A percentile compares a stretch with the other conserved stretches of the same genome.
Evolutionary conservation across 352 stramenopile genomes (phyloP).

Genomic region (Phytopythium boreale): DNA sequence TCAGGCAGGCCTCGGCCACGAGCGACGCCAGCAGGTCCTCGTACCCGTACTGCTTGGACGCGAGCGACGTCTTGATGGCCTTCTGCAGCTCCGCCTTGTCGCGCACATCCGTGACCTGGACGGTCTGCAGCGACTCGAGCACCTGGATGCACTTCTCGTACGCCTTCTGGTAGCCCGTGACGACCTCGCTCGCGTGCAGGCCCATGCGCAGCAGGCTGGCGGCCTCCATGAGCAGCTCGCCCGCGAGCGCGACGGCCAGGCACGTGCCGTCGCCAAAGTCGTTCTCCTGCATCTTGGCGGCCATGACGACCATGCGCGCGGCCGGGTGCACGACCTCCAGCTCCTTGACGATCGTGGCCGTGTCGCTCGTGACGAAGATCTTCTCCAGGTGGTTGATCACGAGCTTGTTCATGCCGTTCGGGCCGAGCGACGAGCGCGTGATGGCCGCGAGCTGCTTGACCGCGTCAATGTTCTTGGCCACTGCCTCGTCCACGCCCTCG

Average conservation of each 20-base stretch:
- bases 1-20: constrained; percentile 94
- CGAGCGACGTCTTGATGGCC: constrained; percentile 93
- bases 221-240: constrained; percentile 96
- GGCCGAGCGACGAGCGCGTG: constrained; percentile 96
- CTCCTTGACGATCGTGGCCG: constrained; percentile 99
- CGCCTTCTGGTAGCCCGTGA: constrained; percentile 96
- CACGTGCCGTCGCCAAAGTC: constrained; percentile 97
- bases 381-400: constrained; percentile 99
- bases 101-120: constrained; percentile 78
- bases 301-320: constrained; percentile 98
- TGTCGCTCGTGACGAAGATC: constrained; percentile 99
- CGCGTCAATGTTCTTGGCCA: constrained; percentile 98
- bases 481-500: constrained; percentile 94
- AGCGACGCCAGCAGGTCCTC: constrained; percentile 93
- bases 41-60: constrained; percentile 97
- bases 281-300: constrained; percentile 98
- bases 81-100: constrained; percentile 85
- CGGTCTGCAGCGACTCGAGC: constrained; percentile 86
- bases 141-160: constrained; percentile 93
- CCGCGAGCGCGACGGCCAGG: constrained; percentile 96
- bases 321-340: constrained; percentile 98
- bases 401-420: constrained; percentile 99
- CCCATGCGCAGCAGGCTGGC: constrained; percentile 96
- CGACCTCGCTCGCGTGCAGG: constrained; percentile 97
- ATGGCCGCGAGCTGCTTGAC: constrained; percentile 98